Evolutionary conservation across 768 basidiomycete species (phyloP).

Genomic region (Kwoniella pini): DNA sequence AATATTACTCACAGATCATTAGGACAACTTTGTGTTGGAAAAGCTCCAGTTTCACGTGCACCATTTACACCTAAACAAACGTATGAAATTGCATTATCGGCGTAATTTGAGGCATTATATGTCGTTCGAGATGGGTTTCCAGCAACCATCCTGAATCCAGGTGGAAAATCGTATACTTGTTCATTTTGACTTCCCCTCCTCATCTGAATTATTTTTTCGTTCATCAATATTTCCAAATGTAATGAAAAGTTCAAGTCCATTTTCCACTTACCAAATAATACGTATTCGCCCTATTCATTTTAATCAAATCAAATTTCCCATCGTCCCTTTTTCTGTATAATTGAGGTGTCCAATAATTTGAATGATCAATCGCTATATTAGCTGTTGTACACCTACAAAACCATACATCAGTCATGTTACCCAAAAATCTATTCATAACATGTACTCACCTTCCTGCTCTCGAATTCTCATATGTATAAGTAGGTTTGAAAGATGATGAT

Average conservation of each 20-base stretch:
- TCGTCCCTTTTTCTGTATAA: constrained; percentile 40
- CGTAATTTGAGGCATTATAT: constrained; percentile 45
- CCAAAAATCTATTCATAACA: too few species aligned
- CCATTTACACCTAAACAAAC: constrained; percentile 52
- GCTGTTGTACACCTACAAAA: constrained; percentile 56
- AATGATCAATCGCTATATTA: constrained; percentile 52
- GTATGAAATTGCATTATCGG: constrained; percentile 51
- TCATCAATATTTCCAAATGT: too few species aligned
- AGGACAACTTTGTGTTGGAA: constrained; percentile 55
- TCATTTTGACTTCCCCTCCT: constrained; percentile 28
- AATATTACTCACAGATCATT: constrained; percentile 51
- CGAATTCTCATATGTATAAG: constrained; percentile 20
- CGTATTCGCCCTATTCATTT: constrained; percentile 40
- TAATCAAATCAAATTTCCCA: constrained; percentile 8
- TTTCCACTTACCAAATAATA: constrained; percentile 55
- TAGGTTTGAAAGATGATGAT: constrained; percentile 11
- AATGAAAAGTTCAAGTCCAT: too few species aligned
- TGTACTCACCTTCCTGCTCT: constrained; percentile 5
- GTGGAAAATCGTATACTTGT: constrained; percentile 49
- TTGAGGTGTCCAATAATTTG: constrained; percentile 55
- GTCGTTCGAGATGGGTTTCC: constrained; percentile 54
- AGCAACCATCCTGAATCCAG: constrained; percentile 55
- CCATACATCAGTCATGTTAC: too few species aligned
- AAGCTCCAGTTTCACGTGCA: constrained; percentile 42
- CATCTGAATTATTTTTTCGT: neutral